Conservation (phyloP, 1,284 basidiomycete genomes). For the Ceratobasidium sp. region DNA sequence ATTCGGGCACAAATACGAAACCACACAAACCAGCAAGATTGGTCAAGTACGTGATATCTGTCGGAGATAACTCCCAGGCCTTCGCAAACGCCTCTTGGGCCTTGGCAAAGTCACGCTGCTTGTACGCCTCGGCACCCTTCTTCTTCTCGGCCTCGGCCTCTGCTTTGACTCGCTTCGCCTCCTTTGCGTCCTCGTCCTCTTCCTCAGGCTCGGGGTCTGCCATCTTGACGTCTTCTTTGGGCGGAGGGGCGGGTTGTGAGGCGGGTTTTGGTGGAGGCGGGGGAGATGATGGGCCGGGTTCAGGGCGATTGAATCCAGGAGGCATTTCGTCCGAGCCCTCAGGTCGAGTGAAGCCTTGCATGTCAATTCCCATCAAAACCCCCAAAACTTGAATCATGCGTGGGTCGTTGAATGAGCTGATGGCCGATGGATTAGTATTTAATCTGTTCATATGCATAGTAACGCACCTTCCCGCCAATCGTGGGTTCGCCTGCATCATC, state of each 20-base stretch:
- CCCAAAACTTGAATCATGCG: slow-evolving; percentile 92
- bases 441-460: no score
- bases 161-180: slow-evolving; percentile 72
- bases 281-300: slow-evolving; percentile 51
- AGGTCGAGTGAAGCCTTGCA: slow-evolving; percentile 85
- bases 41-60: slow-evolving; percentile 93
- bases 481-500: slow-evolving; percentile 69
- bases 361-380: slow-evolving; percentile 93
- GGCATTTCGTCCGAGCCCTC: slow-evolving; percentile 86
- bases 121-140: slow-evolving; percentile 83
- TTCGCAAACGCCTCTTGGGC: slow-evolving; percentile 78
- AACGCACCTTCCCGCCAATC: slow-evolving; percentile 61
- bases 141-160: slow-evolving; percentile 81
- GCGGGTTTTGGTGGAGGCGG: slow-evolving; percentile 42
- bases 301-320: slow-evolving; percentile 54
- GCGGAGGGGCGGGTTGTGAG: slow-evolving; percentile 51
- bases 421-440: slow-evolving; percentile 29
- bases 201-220: slow-evolving; percentile 70
- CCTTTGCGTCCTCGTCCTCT: slow-evolving; percentile 54
- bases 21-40: slow-evolving; percentile 77
- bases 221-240: slow-evolving; percentile 55
- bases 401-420: slow-evolving; percentile 74
- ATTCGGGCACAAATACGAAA: not conserved
- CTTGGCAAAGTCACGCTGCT: slow-evolving; percentile 79
- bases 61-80: slow-evolving; percentile 93